These are phyloP conservation scores for Raffaelea albimanens DNA, from an alignment of 2,329 filamentous ascomycete genomes.

Conservation along the genomic window DNA sequence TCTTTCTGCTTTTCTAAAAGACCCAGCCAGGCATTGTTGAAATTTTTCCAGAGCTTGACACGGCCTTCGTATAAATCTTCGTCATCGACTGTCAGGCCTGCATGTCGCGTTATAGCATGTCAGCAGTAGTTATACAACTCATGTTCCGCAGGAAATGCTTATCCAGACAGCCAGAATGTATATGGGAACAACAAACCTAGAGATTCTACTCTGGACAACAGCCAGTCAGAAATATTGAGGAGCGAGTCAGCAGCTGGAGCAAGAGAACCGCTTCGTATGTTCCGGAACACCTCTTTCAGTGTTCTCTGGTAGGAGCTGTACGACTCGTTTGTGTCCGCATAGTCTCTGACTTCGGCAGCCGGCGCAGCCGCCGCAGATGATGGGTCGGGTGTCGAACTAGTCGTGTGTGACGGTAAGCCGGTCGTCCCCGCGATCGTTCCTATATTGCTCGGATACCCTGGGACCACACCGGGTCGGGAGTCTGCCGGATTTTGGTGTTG, in stretches of 20 bases:
- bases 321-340: conserved; percentile 42
- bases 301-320: conserved; percentile 57
- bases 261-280: conserved; percentile 47
- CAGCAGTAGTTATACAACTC: no score
- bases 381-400: neutral
- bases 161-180: neutral
- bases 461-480: conserved; percentile 45
- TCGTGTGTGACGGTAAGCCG: conserved; percentile 30
- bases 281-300: conserved; percentile 60
- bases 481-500: conserved; percentile 53
- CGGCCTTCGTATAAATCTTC: conserved; percentile 64
- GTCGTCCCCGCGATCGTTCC: conserved; percentile 26
- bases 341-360: conserved; percentile 2
- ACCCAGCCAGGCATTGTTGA: conserved; percentile 86
- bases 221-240: conserved; percentile 43
- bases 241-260: conserved; percentile 43
- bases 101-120: neutral
- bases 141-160: no score
- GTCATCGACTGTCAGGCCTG: conserved; percentile 80
- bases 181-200: conserved; percentile 39
- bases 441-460: conserved; percentile 39
- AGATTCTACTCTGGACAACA: conserved; percentile 44
- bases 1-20: conserved; percentile 79
- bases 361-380: neutral
- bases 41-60: conserved; percentile 82